phyloP scores from a whole-genome alignment of 177 flowering plant genomes.

The Vitis hybrid region DNA sequence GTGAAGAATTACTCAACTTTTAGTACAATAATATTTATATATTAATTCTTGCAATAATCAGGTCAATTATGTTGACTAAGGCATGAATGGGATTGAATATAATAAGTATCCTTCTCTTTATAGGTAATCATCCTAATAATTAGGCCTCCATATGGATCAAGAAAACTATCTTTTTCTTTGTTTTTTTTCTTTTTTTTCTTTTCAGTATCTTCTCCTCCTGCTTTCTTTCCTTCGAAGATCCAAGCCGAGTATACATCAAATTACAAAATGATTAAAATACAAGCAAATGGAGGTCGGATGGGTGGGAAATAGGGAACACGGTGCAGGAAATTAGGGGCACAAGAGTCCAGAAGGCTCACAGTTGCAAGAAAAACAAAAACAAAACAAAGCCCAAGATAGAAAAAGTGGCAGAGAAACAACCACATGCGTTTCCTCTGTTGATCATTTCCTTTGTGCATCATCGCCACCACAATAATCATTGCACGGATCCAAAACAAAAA shows the following conservation, averaged over 20 bases:
- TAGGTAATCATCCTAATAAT: no score
- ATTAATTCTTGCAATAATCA: no score
- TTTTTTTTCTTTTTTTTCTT: no score
- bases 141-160: no score
- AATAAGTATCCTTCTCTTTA: no score
- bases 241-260: not conserved
- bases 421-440: constrained; percentile 26
- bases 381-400: constrained; percentile 18
- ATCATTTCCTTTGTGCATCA: constrained; percentile 24
- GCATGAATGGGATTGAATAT: no score
- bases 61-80: no score
- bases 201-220: no score
- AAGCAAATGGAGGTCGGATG: not conserved
- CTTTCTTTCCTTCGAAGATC: no score
- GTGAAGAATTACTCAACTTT: no score
- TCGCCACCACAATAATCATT: constrained; percentile 28
- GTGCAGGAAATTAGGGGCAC: constrained; percentile 27
- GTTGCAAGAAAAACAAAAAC: constrained; percentile 16
- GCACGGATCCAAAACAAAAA: constrained; percentile 22
- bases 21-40: no score
- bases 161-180: no score
- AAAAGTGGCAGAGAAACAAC: constrained; percentile 26
- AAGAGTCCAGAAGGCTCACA: constrained; percentile 21
- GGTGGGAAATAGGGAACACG: constrained; percentile 5
- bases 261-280: not conserved